These are phyloP conservation scores for Alternaria postmessia DNA, from an alignment of 2,329 filamentous ascomycete genomes.

Conservation along the genomic window DNA sequence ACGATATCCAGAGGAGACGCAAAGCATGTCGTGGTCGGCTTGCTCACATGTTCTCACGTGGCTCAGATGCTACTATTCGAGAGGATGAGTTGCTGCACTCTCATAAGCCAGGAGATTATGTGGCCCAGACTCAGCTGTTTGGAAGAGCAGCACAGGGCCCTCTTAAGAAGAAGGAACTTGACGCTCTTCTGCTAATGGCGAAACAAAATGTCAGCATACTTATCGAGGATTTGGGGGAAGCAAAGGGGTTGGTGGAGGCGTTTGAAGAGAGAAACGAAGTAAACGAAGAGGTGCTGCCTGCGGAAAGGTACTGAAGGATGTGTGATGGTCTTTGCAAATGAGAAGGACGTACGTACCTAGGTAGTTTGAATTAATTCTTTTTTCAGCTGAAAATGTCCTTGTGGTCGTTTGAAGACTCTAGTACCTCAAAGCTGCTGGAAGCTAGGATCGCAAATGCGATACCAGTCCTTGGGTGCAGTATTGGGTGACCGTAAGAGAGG, in stretches of 20 bases:
- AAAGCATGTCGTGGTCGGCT: background rate
- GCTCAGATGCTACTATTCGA: background rate
- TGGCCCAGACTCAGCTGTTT: background rate
- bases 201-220: constrained; percentile 29
- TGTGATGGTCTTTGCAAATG: background rate
- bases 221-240: constrained; percentile 30
- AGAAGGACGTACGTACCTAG: too few species aligned
- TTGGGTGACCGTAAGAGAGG: too few species aligned
- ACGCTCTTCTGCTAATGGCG: constrained; percentile 18
- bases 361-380: background rate
- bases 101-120: background rate
- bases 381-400: background rate
- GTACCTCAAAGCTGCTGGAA: background rate
- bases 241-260: constrained; percentile 18
- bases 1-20: constrained; percentile 10
- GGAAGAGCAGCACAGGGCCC: background rate
- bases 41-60: background rate
- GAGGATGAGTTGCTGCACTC: background rate
- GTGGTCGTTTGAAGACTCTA: background rate
- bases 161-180: constrained; percentile 20
- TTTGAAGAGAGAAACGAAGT: constrained; percentile 1
- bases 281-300: background rate
- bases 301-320: background rate
- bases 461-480: background rate
- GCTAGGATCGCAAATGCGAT: background rate